Evolutionary conservation across 1,284 basidiomycete species (phyloP).

Genomic region (Ceratobasidium sp.): DNA sequence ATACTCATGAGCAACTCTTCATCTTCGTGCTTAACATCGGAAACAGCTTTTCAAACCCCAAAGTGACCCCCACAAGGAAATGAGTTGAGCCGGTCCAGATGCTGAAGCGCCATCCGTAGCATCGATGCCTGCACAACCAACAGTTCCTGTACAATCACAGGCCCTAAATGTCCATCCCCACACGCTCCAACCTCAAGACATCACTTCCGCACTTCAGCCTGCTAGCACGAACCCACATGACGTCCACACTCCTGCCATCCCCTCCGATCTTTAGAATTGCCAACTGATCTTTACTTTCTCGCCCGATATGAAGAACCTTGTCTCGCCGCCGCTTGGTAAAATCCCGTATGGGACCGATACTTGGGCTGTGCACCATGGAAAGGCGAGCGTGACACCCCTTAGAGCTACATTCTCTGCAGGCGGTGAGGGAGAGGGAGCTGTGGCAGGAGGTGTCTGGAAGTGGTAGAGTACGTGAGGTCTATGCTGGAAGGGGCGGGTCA

Average conservation of each 20-base stretch:
- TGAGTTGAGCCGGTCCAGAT: conserved; percentile 49
- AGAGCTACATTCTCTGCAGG: conserved; percentile 66
- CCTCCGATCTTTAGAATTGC: conserved; percentile 60
- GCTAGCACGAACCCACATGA: conserved; percentile 39
- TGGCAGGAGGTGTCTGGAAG: conserved; percentile 6
- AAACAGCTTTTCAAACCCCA: conserved; percentile 66
- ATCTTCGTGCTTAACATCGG: not conserved
- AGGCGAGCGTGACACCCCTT: conserved; percentile 78
- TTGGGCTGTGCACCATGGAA: conserved; percentile 77
- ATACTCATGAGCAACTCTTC: too few species aligned
- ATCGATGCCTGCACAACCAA: conserved; percentile 24
- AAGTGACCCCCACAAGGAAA: conserved; percentile 44
- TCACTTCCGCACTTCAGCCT: conserved; percentile 22
- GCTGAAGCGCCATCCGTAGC: conserved; percentile 55
- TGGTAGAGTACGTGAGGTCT: not conserved
- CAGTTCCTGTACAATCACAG: not conserved
- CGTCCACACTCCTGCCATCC: conserved; percentile 46
- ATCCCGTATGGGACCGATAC: conserved; percentile 82
- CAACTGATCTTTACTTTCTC: conserved; percentile 77
- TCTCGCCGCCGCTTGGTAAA: conserved; percentile 67
- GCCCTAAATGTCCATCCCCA: conserved; percentile 47
- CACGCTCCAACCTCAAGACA: conserved; percentile 38
- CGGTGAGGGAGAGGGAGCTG: conserved; percentile 20
- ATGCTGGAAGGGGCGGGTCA: not conserved
- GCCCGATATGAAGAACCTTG: conserved; percentile 76